Evolutionary conservation across 805 yeast genomes (phyloP), one percentile per base, ranked within the genome.

Genomic region (Tetrapisispora pingtungensis): DNA sequence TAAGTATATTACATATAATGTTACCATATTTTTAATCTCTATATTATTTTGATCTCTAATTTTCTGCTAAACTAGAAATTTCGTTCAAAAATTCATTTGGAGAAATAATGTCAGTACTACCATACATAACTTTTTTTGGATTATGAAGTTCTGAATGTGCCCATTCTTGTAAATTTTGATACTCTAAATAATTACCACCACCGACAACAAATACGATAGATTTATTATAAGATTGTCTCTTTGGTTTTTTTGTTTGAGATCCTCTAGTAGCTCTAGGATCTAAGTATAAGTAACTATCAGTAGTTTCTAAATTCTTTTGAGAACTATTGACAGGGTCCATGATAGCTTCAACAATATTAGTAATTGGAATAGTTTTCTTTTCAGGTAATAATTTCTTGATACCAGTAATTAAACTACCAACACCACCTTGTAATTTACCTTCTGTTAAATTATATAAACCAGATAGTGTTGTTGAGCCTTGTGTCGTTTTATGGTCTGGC

Each of bases 161-260:
- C 94, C 96, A 89, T 62, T 89, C 96, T 63, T 86, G 95, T 57
- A 93, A 73, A 58, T 90, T 90, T 47, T 89, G 94, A 61, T 90
- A 93, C 67, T 93, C 99, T 49, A 85, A 68, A 61, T 88, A 93
- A 64, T 86, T 89, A 40, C 97, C 97, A 31, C 98, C 98, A 22
- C 98, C 99, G 45, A 93, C 89, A 42, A 89, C 86, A 62, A 93
- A 93, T 18, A 93, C 95, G 41, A 86, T 68, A 1, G 94, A 78
- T 52, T 87, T 93, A 47, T 78, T 79, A 62, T 85, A 87, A 10
- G 81, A 69, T 52, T 81, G 84, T 58, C 95, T 78, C 62, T 79
- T 83, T 33, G 97, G 97, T 32, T 89, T 90, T 54, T 83, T 80
- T 3, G 95, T 80, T 55, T 83, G 89, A 7, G 94, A 82, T 4